Conservation (phyloP, 2,329 filamentous ascomycete species). For the Chaetomium sp. region DNA sequence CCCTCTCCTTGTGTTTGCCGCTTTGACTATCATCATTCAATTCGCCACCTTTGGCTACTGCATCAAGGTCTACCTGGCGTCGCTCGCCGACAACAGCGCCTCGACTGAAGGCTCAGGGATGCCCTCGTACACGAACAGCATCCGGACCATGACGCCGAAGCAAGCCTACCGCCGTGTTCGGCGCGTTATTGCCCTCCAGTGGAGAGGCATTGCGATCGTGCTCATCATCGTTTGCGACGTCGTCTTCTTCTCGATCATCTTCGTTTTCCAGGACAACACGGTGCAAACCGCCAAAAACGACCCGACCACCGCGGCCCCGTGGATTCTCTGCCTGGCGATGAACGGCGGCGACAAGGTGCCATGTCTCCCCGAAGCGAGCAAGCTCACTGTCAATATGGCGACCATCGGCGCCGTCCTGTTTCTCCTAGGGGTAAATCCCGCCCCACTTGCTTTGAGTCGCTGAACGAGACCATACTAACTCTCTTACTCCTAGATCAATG, state of each 20-base stretch:
- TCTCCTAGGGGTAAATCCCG: slow-evolving; percentile 53
- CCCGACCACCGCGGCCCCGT: slow-evolving; percentile 49
- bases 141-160: slow-evolving; percentile 70
- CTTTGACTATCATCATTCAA: slow-evolving; percentile 70
- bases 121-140: slow-evolving; percentile 68
- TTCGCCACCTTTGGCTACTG: slow-evolving; percentile 86
- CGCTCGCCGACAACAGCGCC: slow-evolving; percentile 64
- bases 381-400: slow-evolving; percentile 64
- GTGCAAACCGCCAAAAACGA: slow-evolving; percentile 53
- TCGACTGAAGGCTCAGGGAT: slow-evolving; percentile 67
- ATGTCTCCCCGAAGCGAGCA: slow-evolving; percentile 56
- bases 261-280: slow-evolving; percentile 78
- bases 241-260: slow-evolving; percentile 87
- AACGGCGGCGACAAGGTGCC: slow-evolving; percentile 53
- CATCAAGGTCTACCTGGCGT: slow-evolving; percentile 87
- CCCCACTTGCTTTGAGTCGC: background rate
- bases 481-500: slow-evolving; percentile 55
- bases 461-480: slow-evolving; percentile 4
- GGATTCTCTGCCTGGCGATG: slow-evolving; percentile 64
- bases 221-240: slow-evolving; percentile 86
- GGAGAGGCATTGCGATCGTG: slow-evolving; percentile 86
- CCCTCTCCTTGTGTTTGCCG: slow-evolving; percentile 73
- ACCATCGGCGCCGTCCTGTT: slow-evolving; percentile 77
- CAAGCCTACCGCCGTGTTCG: slow-evolving; percentile 83
- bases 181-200: slow-evolving; percentile 84